phyloP scores from a whole-genome alignment of 768 basidiomycete species.

The Boletus pseudopeckii region DNA sequence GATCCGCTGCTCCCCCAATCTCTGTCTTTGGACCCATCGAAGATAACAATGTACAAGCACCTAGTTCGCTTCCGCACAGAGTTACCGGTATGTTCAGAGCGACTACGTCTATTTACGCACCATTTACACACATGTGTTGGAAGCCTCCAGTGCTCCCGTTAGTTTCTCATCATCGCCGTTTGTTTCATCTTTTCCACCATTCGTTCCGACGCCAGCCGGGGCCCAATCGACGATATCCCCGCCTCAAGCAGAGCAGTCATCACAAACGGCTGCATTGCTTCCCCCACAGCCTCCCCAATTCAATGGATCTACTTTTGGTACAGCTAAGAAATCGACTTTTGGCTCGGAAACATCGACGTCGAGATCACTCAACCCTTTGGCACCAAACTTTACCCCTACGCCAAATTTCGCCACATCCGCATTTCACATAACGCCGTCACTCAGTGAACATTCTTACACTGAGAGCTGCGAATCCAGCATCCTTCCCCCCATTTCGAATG shows the following conservation, averaged over 20 bases:
- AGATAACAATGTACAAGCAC: not conserved
- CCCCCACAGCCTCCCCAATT: not conserved
- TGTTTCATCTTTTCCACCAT: slow-evolving; percentile 1
- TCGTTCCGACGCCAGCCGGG: not conserved
- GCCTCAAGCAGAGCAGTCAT: not conserved
- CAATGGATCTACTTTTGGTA: not conserved
- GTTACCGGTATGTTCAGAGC: slow-evolving; percentile 13
- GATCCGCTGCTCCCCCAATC: not conserved
- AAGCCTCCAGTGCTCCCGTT: not conserved
- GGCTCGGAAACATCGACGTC: slow-evolving; percentile 5
- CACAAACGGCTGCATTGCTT: not conserved
- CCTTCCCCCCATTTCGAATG: not conserved
- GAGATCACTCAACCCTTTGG: slow-evolving; percentile 20
- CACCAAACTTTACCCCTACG: slow-evolving; percentile 14
- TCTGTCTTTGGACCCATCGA: slow-evolving; percentile 9
- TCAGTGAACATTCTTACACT: not conserved
- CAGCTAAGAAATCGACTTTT: not conserved
- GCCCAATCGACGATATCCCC: not conserved
- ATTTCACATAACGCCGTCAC: not conserved
- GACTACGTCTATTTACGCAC: not conserved
- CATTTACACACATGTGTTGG: not conserved
- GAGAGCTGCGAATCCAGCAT: not conserved
- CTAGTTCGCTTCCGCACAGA: not conserved
- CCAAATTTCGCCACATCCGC: not conserved
- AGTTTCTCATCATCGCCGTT: not conserved